phyloP scores from a whole-genome alignment of 139 green algal species.

The Yamagishiella unicocca region DNA sequence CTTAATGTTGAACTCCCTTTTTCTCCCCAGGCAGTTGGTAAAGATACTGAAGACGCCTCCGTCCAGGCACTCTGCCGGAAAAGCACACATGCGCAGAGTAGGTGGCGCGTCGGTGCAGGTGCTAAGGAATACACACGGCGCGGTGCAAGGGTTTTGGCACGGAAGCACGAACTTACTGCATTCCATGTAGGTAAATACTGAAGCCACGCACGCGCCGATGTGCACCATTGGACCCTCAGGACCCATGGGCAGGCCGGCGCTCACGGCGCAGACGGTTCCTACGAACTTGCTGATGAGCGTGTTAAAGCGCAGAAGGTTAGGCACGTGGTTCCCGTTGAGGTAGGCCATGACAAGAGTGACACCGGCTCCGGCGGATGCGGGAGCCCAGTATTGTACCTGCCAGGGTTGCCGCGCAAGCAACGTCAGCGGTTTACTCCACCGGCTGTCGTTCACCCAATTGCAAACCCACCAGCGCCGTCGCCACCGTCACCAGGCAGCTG shows the following conservation, averaged over 20 bases:
- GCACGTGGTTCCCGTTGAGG: conserved; percentile 83
- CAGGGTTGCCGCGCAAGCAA: too few species aligned
- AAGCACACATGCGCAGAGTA: too few species aligned
- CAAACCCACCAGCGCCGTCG: conserved; percentile 54
- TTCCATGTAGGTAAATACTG: conserved; percentile 74
- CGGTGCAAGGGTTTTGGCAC: background rate
- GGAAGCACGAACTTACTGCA: conserved; percentile 66
- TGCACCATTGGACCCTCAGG: conserved; percentile 93
- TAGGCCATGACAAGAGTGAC: conserved; percentile 92
- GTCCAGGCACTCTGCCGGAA: conserved; percentile 41
- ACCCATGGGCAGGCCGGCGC: conserved; percentile 72
- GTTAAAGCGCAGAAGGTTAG: conserved; percentile 74
- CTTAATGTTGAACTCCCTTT: conserved; percentile 40
- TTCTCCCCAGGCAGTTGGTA: conserved; percentile 53
- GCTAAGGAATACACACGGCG: too few species aligned
- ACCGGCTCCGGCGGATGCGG: conserved; percentile 81
- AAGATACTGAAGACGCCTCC: conserved; percentile 34
- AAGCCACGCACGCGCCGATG: conserved; percentile 88
- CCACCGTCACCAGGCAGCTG: conserved; percentile 49
- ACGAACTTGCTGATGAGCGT: conserved; percentile 81
- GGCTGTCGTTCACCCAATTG: background rate
- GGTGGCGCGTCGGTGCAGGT: too few species aligned
- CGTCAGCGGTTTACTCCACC: background rate
- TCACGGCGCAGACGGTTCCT: conserved; percentile 69
- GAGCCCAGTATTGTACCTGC: conserved; percentile 85